These are phyloP conservation scores for Ceratocystis diversiconidia DNA, from an alignment of 2,329 filamentous ascomycete species.

Conservation along the genomic window DNA sequence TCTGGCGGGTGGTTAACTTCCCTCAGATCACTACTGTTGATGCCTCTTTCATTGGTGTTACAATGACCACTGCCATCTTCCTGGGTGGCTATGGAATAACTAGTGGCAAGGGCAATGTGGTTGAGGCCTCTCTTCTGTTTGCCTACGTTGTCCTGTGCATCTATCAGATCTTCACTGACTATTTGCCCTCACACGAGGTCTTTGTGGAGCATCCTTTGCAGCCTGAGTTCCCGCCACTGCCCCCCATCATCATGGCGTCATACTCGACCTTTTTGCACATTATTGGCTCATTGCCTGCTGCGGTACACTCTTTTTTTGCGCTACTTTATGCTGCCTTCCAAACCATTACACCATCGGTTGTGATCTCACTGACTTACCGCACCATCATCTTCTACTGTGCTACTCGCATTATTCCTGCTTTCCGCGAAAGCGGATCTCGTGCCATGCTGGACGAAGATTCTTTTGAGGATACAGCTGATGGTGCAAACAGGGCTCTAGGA, in stretches of 20 bases:
- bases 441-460: conserved; percentile 73
- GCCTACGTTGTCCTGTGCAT: conserved; percentile 97
- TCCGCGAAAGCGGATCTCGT: conserved; percentile 71
- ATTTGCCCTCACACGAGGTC: conserved; percentile 57
- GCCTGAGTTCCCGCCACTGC: conserved; percentile 88
- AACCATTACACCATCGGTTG: conserved; percentile 87
- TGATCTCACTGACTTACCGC: conserved; percentile 87
- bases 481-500: conserved; percentile 63
- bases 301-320: conserved; percentile 68
- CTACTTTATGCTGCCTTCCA: conserved; percentile 85
- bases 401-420: conserved; percentile 86
- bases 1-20: conserved; percentile 89
- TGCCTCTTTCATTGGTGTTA: conserved; percentile 80
- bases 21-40: conserved; percentile 87
- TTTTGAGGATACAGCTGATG: conserved; percentile 64
- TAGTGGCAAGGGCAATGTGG: conserved; percentile 82
- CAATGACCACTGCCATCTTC: conserved; percentile 84
- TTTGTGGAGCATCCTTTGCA: conserved; percentile 42
- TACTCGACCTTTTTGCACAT: conserved; percentile 84
- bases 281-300: conserved; percentile 67
- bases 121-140: conserved; percentile 88
- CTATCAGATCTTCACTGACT: conserved; percentile 98
- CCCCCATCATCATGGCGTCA: conserved; percentile 95
- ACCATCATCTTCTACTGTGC: conserved; percentile 92
- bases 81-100: conserved; percentile 88